A percentile compares a stretch with the other conserved stretches of the same genome.
Conservation (phyloP, 1,284 basidiomycete species). For the Cerrena zonata region DNA sequence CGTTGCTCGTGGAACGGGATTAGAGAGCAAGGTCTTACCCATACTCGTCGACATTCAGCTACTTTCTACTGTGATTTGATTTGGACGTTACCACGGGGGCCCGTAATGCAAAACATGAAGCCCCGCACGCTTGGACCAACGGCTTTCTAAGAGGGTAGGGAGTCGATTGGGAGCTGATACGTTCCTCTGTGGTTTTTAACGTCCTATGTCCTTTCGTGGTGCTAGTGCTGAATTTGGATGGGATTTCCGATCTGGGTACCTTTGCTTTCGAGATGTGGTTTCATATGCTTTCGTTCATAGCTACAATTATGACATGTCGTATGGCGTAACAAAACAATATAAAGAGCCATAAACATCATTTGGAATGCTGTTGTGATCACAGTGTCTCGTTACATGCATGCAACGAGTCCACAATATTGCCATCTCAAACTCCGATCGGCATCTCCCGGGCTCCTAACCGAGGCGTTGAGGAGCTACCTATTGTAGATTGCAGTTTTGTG, state of each 20-base stretch:
- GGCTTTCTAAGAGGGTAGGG: constrained; percentile 54
- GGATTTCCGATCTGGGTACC: neutral
- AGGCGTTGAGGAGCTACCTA: too few species aligned
- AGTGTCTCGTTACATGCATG: too few species aligned
- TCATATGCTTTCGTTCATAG: neutral
- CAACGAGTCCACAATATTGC: too few species aligned
- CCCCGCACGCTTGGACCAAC: constrained; percentile 92
- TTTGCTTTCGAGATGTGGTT: neutral
- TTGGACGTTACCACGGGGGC: constrained; percentile 17
- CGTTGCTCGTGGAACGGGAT: neutral
- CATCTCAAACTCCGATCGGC: too few species aligned
- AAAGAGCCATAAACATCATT: too few species aligned
- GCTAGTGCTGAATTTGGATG: neutral
- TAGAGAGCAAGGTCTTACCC: neutral
- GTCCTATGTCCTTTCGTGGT: constrained; percentile 4
- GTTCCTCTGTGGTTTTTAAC: too few species aligned
- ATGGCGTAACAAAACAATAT: too few species aligned
- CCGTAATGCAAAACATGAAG: constrained; percentile 80
- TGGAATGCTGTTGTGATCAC: too few species aligned
- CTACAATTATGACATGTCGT: neutral
- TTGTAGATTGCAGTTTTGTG: too few species aligned
- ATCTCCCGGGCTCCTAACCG: too few species aligned
- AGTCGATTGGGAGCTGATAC: constrained; percentile 83
- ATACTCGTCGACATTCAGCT: neutral
- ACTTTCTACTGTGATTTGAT: constrained; percentile 2